These are phyloP conservation scores for Trichophyton simii DNA, from an alignment of 2,329 filamentous ascomycete genomes.

Conservation along the genomic window DNA sequence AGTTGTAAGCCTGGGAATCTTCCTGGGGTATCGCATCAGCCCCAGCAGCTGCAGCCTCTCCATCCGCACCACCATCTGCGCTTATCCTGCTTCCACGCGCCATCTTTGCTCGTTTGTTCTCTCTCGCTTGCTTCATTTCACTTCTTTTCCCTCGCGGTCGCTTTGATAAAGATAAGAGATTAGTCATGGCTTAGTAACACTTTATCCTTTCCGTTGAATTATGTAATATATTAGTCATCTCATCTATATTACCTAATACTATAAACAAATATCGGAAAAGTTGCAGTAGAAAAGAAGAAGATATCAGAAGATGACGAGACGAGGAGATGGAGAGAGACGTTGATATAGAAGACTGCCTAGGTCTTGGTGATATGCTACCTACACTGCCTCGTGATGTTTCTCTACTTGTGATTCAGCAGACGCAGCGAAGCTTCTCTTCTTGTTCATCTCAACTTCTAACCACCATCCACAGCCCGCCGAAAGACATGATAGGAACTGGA, in stretches of 20 bases:
- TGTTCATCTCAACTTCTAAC: conserved; percentile 18
- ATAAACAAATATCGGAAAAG: too few relatives aligned
- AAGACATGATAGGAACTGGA: conserved; percentile 10
- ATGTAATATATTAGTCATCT: too few relatives aligned
- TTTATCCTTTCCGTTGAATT: background rate
- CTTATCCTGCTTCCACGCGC: background rate
- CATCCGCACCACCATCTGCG: background rate
- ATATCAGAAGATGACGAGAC: background rate
- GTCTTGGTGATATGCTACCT: background rate
- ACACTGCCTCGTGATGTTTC: background rate
- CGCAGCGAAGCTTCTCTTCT: conserved; percentile 4
- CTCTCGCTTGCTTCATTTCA: too few relatives aligned
- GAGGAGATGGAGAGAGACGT: too few relatives aligned
- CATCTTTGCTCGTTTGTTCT: background rate
- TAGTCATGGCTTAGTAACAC: too few relatives aligned
- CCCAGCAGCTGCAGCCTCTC: background rate
- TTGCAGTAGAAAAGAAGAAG: too few relatives aligned
- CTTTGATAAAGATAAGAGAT: background rate
- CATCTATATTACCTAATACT: too few relatives aligned
- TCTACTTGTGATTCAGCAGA: conserved; percentile 1
- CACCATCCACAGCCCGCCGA: conserved; percentile 7
- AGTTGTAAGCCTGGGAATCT: conserved; percentile 21
- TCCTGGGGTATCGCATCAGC: background rate
- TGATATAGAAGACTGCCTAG: background rate
- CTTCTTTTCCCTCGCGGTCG: background rate